These are phyloP conservation scores for Posidonia oceanica DNA, from an alignment of 116 monocot species.

Conservation along the genomic window DNA sequence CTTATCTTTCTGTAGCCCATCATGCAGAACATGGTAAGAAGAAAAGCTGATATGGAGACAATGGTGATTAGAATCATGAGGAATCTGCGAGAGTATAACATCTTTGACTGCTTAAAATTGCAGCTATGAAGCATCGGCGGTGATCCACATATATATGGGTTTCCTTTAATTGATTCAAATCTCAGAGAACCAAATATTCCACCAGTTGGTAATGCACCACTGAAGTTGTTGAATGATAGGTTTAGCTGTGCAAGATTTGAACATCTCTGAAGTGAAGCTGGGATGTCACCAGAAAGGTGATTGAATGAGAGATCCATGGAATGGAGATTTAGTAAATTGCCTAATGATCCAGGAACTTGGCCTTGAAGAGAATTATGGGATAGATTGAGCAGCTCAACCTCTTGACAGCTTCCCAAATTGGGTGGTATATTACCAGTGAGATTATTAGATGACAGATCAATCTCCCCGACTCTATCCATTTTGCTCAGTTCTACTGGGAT, in stretches of 20 bases:
- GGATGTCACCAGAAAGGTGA: slow-evolving; percentile 33
- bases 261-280: slow-evolving; percentile 24
- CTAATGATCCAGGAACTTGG: slow-evolving; percentile 25
- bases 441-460: slow-evolving; percentile 36
- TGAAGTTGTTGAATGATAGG: slow-evolving; percentile 50
- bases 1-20: slow-evolving; percentile 17
- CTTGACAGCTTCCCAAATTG: slow-evolving; percentile 23
- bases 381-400: slow-evolving; percentile 28
- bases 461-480: slow-evolving; percentile 29
- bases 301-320: slow-evolving; percentile 38
- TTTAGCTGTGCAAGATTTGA: slow-evolving; percentile 20
- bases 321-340: slow-evolving; percentile 24
- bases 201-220: slow-evolving; percentile 25
- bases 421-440: slow-evolving; percentile 28
- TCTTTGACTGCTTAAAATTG: slow-evolving; percentile 7
- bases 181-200: slow-evolving; percentile 24
- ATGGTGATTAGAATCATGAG: slow-evolving; percentile 6
- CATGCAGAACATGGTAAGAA: slow-evolving; percentile 20
- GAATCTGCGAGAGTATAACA: slow-evolving; percentile 14
- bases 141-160: slow-evolving; percentile 36
- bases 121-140: slow-evolving; percentile 11
- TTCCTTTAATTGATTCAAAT: slow-evolving; percentile 24
- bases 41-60: slow-evolving; percentile 23
- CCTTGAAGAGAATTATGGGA: slow-evolving; percentile 48
- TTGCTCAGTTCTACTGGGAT: slow-evolving; percentile 27